These are phyloP conservation scores for Clonostachys sp. DNA, from an alignment of 2,329 filamentous ascomycete genomes.

Conservation along the genomic window DNA sequence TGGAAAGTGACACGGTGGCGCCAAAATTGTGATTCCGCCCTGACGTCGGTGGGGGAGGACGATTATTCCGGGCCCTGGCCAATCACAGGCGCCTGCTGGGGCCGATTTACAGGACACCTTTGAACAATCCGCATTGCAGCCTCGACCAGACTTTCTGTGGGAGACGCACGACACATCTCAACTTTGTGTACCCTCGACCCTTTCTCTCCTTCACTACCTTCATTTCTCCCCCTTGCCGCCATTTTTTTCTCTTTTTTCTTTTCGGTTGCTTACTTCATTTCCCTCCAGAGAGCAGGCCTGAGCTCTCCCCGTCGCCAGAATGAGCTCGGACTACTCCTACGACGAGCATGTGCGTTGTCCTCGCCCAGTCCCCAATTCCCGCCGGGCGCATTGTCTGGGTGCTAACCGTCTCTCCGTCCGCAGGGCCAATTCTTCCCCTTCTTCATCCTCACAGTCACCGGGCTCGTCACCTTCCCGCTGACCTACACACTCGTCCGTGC, in stretches of 20 bases:
- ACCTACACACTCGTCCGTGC: slow-evolving; percentile 85
- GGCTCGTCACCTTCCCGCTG: slow-evolving; percentile 82
- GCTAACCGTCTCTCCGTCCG: neutral
- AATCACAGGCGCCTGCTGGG: slow-evolving; percentile 2
- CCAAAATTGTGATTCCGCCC: neutral
- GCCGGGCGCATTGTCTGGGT: neutral
- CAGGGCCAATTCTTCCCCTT: slow-evolving; percentile 98
- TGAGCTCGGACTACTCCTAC: slow-evolving; percentile 96
- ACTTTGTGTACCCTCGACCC: neutral
- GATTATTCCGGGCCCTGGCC: neutral
- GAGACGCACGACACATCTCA: neutral
- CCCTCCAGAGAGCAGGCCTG: slow-evolving; percentile 16
- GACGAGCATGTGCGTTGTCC: slow-evolving; percentile 70
- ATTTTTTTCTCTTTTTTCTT: slow-evolving; percentile 6
- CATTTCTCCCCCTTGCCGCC: slow-evolving; percentile 2
- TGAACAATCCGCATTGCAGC: slow-evolving; percentile 1
- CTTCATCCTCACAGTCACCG: slow-evolving; percentile 89
- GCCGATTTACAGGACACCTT: slow-evolving; percentile 8
- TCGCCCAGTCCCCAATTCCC: neutral
- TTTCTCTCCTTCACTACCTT: slow-evolving; percentile 1
- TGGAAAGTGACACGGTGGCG: neutral
- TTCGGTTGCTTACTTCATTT: slow-evolving; percentile 1
- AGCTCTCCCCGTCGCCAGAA: slow-evolving; percentile 45
- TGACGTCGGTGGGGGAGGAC: slow-evolving; percentile 3
- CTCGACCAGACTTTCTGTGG: neutral